A percentile compares a stretch with the other conserved stretches of the same genome.
Conservation (phyloP, 148 eudicot species). For the Arctostaphylos glauca region DNA sequence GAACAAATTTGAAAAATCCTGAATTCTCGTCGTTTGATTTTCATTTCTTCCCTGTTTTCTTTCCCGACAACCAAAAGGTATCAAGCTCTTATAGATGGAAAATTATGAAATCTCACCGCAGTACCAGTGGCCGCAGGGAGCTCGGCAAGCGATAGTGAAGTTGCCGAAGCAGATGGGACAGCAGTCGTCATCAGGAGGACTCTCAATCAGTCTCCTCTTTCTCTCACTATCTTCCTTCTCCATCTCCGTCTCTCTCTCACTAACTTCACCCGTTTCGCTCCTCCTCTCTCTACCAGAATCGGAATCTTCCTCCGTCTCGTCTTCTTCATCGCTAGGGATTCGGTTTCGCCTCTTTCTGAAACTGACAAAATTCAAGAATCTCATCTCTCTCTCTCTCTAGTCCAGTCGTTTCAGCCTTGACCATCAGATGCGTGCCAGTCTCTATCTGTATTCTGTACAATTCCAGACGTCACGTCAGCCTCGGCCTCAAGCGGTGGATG, state of each 20-base stretch:
- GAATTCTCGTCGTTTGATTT: too few relatives aligned
- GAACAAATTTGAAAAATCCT: too few relatives aligned
- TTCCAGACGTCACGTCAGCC: not conserved
- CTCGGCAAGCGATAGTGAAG: slow-evolving; percentile 32
- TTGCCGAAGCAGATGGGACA: slow-evolving; percentile 38
- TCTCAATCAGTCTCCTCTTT: not conserved
- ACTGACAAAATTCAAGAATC: not conserved
- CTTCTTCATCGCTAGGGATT: not conserved
- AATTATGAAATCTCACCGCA: slow-evolving; percentile 26
- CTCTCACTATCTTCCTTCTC: slow-evolving; percentile 8
- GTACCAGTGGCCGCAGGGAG: slow-evolving; percentile 47
- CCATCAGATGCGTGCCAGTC: not conserved
- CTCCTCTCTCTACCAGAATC: not conserved
- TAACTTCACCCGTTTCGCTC: not conserved
- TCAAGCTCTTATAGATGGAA: too few relatives aligned
- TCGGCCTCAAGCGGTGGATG: too few relatives aligned
- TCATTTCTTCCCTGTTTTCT: too few relatives aligned
- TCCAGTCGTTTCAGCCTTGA: too few relatives aligned
- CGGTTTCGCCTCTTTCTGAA: not conserved
- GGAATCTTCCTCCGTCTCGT: not conserved
- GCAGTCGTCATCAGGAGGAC: slow-evolving; percentile 35
- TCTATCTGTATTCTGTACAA: not conserved
- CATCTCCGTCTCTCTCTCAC: not conserved
- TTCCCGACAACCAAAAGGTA: too few relatives aligned
- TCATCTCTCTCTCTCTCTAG: not conserved